Percentiles rank a stretch among this genome's conserved stretches.
phyloP scores from a whole-genome alignment of 2,329 filamentous ascomycete genomes.

The Alternaria infectoria region DNA sequence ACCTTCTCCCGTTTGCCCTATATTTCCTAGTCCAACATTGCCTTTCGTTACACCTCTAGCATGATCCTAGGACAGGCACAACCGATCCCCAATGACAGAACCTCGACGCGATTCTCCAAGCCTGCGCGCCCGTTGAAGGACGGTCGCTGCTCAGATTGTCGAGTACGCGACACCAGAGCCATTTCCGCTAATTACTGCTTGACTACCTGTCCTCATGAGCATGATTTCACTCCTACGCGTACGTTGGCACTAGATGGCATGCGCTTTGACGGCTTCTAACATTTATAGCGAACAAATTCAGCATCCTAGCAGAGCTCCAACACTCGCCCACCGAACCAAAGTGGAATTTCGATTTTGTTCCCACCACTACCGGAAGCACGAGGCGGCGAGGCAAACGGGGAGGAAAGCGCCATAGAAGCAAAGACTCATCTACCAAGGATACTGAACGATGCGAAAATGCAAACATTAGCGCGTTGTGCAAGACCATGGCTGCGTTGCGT shows the following conservation, averaged over 20 bases:
- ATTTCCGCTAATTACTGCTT: slow-evolving; percentile 4
- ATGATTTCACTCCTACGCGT: slow-evolving; percentile 31
- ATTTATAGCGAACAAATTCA: slow-evolving; percentile 37
- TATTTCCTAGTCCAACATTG: slow-evolving; percentile 16
- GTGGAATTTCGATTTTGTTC: slow-evolving; percentile 26
- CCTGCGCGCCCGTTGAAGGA: slow-evolving; percentile 10
- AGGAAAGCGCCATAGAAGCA: slow-evolving; percentile 22
- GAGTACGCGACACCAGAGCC: background rate
- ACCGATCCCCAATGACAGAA: slow-evolving; percentile 13
- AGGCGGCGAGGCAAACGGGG: slow-evolving; percentile 28
- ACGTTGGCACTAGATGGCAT: background rate
- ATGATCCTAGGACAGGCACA: slow-evolving; percentile 25
- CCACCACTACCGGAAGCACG: slow-evolving; percentile 4
- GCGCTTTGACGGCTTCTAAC: background rate
- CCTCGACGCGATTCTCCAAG: slow-evolving; percentile 7
- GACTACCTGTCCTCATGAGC: slow-evolving; percentile 20
- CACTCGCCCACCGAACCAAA: slow-evolving; percentile 25
- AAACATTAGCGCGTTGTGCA: slow-evolving; percentile 10
- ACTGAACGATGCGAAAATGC: slow-evolving; percentile 2
- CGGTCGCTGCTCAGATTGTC: slow-evolving; percentile 18
- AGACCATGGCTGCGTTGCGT: slow-evolving; percentile 12
- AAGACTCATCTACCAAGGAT: background rate
- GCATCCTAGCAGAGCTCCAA: slow-evolving; percentile 30
- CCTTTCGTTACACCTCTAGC: slow-evolving; percentile 5
- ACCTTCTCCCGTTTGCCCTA: slow-evolving; percentile 9